Conservation (phyloP, 148 eudicot species). For the Limonium bicolor region DNA sequence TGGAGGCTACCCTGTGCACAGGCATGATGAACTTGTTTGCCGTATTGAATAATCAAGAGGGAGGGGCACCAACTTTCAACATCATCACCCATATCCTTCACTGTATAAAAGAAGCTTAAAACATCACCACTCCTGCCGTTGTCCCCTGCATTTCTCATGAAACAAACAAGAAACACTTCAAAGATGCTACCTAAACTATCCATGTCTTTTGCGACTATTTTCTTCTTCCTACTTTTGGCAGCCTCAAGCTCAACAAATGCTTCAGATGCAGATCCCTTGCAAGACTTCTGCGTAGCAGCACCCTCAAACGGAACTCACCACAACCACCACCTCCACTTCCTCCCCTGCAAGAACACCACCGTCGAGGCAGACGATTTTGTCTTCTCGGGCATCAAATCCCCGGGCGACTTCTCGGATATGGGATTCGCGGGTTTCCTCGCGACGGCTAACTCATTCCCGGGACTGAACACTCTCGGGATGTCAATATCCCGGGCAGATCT, state of each 20-base stretch:
- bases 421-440: constrained; percentile 44
- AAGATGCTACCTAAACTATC: neutral
- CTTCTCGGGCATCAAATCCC: constrained; percentile 37
- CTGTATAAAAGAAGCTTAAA: no score
- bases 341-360: constrained; percentile 46
- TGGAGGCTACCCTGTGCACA: no score
- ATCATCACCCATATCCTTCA: no score
- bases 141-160: no score
- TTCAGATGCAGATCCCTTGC: constrained; percentile 65
- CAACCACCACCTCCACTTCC: neutral
- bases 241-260: constrained; percentile 6
- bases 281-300: constrained; percentile 51
- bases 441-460: constrained; percentile 40
- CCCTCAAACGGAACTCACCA: neutral
- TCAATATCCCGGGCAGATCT: constrained; percentile 70
- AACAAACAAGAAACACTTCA: neutral
- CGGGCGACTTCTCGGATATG: constrained; percentile 13
- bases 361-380: constrained; percentile 39
- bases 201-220: neutral
- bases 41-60: no score
- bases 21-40: no score
- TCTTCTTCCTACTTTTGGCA: neutral
- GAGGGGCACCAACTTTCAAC: no score
- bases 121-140: no score
- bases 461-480: constrained; percentile 65